Evolutionary conservation across 2,329 filamentous ascomycete species (phyloP).

Genomic region (Pseudogymnoascus destructans): DNA sequence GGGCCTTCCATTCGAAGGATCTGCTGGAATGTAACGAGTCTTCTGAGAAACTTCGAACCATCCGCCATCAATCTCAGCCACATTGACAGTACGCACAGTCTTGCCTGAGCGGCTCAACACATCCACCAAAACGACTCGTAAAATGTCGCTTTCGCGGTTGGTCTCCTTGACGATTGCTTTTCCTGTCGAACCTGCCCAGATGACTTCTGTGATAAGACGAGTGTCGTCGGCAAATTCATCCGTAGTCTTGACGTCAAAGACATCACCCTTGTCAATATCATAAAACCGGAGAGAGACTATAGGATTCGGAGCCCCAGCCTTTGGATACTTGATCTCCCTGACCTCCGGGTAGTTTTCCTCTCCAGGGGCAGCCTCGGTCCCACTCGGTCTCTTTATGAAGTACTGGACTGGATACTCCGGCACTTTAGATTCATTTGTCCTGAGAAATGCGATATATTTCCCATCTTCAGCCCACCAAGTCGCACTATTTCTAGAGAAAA

Average conservation of each 20-base stretch:
- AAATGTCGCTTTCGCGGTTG: slow-evolving; percentile 84
- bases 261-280: slow-evolving; percentile 62
- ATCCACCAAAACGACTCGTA: slow-evolving; percentile 79
- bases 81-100: slow-evolving; percentile 65
- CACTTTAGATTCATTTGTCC: slow-evolving; percentile 85
- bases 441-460: slow-evolving; percentile 77
- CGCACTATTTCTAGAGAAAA: slow-evolving; percentile 64
- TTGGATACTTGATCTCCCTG: slow-evolving; percentile 90
- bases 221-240: slow-evolving; percentile 70
- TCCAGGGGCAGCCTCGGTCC: slow-evolving; percentile 50
- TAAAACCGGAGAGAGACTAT: slow-evolving; percentile 81
- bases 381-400: slow-evolving; percentile 77
- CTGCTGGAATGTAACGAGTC: slow-evolving; percentile 75
- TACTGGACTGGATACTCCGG: slow-evolving; percentile 90
- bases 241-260: slow-evolving; percentile 66
- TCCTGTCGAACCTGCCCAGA: slow-evolving; percentile 65
- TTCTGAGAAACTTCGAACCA: slow-evolving; percentile 93
- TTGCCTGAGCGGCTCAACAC: slow-evolving; percentile 59
- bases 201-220: slow-evolving; percentile 80
- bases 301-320: slow-evolving; percentile 87
- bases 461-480: slow-evolving; percentile 95
- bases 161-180: slow-evolving; percentile 83
- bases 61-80: slow-evolving; percentile 77
- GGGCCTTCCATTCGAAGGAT: slow-evolving; percentile 58
- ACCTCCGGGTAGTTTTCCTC: slow-evolving; percentile 86